phyloP scores from a whole-genome alignment of 2,329 filamentous ascomycete genomes.

The Thelonectria olida region DNA sequence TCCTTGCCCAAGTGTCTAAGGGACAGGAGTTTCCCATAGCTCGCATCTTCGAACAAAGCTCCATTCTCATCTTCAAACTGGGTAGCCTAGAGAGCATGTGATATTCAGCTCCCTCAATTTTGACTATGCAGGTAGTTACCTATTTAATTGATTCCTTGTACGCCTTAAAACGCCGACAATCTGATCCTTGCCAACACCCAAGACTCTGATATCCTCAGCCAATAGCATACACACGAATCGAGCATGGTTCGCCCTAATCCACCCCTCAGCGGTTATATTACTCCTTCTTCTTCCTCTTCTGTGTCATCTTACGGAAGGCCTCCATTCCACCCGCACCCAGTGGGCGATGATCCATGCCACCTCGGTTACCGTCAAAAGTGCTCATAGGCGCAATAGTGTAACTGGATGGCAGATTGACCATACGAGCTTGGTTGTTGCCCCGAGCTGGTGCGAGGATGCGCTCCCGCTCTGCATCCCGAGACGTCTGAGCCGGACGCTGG shows the following conservation, averaged over 20 bases:
- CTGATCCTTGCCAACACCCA: slow-evolving; percentile 25
- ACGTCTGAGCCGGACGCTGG: slow-evolving; percentile 56
- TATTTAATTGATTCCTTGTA: slow-evolving; percentile 20
- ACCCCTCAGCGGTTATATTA: slow-evolving; percentile 17
- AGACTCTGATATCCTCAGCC: slow-evolving; percentile 27
- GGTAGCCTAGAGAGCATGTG: no score
- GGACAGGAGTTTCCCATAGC: no score
- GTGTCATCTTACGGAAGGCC: slow-evolving; percentile 72
- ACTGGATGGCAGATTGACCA: slow-evolving; percentile 62
- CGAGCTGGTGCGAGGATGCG: slow-evolving; percentile 66
- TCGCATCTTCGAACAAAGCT: no score
- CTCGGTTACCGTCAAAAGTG: slow-evolving; percentile 64
- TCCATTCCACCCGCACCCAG: slow-evolving; percentile 71
- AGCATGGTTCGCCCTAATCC: slow-evolving; percentile 1
- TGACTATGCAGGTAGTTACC: slow-evolving; percentile 6
- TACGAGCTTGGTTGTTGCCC: slow-evolving; percentile 65
- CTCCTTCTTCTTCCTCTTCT: slow-evolving; percentile 66
- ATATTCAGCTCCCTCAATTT: no score
- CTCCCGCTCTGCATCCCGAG: slow-evolving; percentile 64
- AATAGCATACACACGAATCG: slow-evolving; percentile 31
- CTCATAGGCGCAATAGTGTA: slow-evolving; percentile 70
- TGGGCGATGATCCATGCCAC: slow-evolving; percentile 63
- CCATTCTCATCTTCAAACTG: no score
- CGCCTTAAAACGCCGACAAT: slow-evolving; percentile 37
- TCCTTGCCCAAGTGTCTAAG: no score